phyloP scores from a whole-genome alignment of 2,329 filamentous ascomycete genomes.

The Fusarium musae region DNA sequence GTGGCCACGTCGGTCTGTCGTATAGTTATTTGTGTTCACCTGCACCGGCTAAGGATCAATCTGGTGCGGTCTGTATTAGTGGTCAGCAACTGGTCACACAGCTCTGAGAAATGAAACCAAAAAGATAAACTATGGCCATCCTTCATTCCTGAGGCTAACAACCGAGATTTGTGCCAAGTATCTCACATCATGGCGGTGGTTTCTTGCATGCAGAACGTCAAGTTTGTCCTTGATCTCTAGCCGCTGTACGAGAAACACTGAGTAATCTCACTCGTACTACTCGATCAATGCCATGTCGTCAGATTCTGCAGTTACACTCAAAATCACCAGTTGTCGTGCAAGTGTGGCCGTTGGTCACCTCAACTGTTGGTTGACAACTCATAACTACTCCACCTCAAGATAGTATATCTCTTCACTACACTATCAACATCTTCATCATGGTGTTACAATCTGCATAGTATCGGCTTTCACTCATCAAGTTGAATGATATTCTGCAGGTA shows the following conservation, averaged over 20 bases:
- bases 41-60: slow-evolving; percentile 5
- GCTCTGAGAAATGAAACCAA: background rate
- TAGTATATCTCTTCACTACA: background rate
- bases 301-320: background rate
- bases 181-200: background rate
- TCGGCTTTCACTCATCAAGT: background rate
- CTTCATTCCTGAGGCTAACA: slow-evolving; percentile 17
- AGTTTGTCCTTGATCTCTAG: background rate
- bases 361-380: background rate
- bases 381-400: background rate
- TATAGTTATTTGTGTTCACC: slow-evolving; percentile 13
- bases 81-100: background rate
- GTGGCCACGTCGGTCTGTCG: slow-evolving; percentile 18
- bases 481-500: slow-evolving; percentile 5
- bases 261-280: background rate
- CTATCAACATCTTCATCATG: background rate
- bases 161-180: background rate
- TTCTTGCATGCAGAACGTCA: background rate
- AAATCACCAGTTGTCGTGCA: background rate
- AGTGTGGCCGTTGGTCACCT: background rate
- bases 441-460: background rate
- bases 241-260: background rate
- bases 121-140: background rate
- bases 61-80: background rate
- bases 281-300: background rate